Base-by-base conservation (phyloP, 257 asterid species). In the Coffea eugenioides region DNA sequence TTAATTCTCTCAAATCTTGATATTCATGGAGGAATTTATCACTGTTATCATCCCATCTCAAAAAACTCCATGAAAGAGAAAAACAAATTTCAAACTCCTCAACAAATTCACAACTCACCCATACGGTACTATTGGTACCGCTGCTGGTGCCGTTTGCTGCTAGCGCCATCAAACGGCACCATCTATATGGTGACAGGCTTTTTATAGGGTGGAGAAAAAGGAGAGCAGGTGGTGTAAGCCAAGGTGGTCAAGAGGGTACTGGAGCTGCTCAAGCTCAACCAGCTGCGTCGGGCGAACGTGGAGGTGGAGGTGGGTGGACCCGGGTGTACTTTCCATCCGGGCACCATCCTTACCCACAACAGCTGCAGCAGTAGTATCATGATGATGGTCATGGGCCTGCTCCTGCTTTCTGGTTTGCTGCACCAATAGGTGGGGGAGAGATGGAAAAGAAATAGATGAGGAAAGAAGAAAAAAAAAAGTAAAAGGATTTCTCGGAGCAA, bases 191-290 rank as follows among this genome's bases (percentile, higher is more conserved):
- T 8, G 88, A 84, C 56, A 88, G 97, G 59, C 73, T 93, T 59
- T 95, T 92, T 79, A 95, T 95, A 13, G 98, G 93, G 0, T 93
- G 98, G 97, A 83, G 97, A 83, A 84, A 92, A 84, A 90, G 97
- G 4, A 83, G 18, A 46, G 34, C 69, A 6, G 73, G 73, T 2
- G 71, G 69, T 0, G 41, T 62, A 8, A 39, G 20, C n/a, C 46
- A 73, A 72, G 80, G 14, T 27, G 27, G 27, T 66, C 84, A 72
- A 8, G 81, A 72, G 1, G 34, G 61, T 23, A 46, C 59, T 4
- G 79, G 68, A 54, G 85, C 3, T 2, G 52, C 82, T 48, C 85
- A 77, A 62, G 76, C 79, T 6, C 65, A 59, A 15, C 11, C 72
- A 3, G 68, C 79, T 34, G 36, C 54, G 65, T 78, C 25, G 49